Base-by-base conservation (phyloP, 2,329 filamentous ascomycete genomes). In the Tolypocladium guangdongense region DNA sequence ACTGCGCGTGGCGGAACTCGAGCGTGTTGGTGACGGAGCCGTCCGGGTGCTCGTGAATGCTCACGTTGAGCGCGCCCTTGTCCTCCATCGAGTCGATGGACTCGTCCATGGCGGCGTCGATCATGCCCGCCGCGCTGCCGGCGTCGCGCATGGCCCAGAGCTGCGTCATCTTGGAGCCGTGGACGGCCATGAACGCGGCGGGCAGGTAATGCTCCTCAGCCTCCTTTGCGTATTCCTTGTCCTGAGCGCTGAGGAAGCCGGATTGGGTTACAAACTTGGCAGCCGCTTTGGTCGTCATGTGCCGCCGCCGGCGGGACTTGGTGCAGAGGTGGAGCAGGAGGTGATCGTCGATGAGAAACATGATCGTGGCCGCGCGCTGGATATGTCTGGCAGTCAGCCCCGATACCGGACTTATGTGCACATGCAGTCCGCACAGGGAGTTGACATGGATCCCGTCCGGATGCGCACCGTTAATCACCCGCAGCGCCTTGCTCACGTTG, bases 281-380 rank as follows among this genome's bases (percentile, higher is more conserved):
- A 6, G 12, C 22, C 39, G 24, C 10, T 18, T 8, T n/a, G 18
- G 22, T 43, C 18, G 39, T 11, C 39, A 24, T 12, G 39, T 43
- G 18, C 4, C 22, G n/a, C 18, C 22, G n/a, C 3, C 51, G 39
- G 10, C 57, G 56, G 22, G 11, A 5, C 6, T 49, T 49, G 32
- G 14, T 18, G 50, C 53, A 55, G 20, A 55, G 41, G 12, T 53
- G 54, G 49, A 54, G 57, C 33, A 60, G 56, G 0, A 60, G 47
- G 4, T 36, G 36, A n/a, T 52, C 36, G 22, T 60, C 58, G 14
- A 60, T 36, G 16, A 59, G 12, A 10, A 55, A 49, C 67, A 91
- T 78, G 22, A 95, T 71, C 0, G 90, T 93, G 56, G 90, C 81
- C 39, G 88, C 67, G 30, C 95, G 75, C 69, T 95, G 95, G 62